These are phyloP conservation scores for Stephania yunnanensis DNA, from an alignment of 164 flowering plant species.

Conservation along the genomic window DNA sequence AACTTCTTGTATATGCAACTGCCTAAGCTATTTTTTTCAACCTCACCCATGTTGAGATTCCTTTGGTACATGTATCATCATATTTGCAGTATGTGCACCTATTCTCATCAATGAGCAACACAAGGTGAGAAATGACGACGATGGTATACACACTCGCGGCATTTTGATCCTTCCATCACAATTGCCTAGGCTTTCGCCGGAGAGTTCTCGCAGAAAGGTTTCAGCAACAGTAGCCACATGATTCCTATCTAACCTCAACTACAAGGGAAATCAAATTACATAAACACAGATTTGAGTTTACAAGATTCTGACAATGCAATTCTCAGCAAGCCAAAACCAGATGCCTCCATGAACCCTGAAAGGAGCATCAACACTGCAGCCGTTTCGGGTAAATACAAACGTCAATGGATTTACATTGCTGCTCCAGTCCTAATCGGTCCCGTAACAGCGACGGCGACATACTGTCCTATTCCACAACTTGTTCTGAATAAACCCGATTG, in stretches of 20 bases:
- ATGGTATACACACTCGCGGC: slow-evolving; percentile 41
- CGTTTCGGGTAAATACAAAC: slow-evolving; percentile 9
- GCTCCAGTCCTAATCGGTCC: slow-evolving; percentile 17
- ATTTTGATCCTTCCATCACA: slow-evolving; percentile 52
- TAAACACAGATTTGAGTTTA: slow-evolving; percentile 4
- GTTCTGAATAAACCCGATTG: neutral
- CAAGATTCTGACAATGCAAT: no score
- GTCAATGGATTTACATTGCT: slow-evolving; percentile 25
- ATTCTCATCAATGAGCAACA: slow-evolving; percentile 21
- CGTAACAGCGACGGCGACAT: slow-evolving; percentile 5
- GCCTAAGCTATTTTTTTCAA: slow-evolving; percentile 5
- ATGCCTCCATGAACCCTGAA: slow-evolving; percentile 43
- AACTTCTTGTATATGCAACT: neutral
- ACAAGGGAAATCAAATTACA: neutral
- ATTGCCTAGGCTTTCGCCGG: slow-evolving; percentile 39
- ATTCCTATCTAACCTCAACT: neutral
- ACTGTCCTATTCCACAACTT: slow-evolving; percentile 10
- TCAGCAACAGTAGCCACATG: slow-evolving; percentile 3
- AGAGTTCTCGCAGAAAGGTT: slow-evolving; percentile 31
- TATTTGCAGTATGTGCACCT: slow-evolving; percentile 6
- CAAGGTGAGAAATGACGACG: slow-evolving; percentile 31
- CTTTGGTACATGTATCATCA: slow-evolving; percentile 6
- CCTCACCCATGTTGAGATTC: neutral
- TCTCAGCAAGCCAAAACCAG: slow-evolving; percentile 18
- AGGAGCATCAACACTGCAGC: slow-evolving; percentile 35